phyloP scores from a whole-genome alignment of 768 basidiomycete species.

The Lenzites betulinus region DNA sequence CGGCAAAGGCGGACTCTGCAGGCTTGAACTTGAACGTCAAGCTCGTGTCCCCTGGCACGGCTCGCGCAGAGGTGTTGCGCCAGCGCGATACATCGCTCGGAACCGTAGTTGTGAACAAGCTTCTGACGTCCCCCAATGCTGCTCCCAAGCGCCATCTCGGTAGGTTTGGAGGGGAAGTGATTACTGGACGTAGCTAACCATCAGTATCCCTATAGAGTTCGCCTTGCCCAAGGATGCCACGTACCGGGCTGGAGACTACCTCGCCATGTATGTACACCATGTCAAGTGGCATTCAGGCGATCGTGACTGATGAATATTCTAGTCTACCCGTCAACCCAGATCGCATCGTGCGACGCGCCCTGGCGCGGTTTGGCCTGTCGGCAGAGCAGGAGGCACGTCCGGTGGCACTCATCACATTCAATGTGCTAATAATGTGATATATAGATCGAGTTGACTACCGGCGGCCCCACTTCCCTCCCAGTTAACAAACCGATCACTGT shows the following conservation, averaged over 20 bases:
- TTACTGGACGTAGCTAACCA: neutral
- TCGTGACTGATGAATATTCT: neutral
- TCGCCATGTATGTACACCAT: constrained; percentile 41
- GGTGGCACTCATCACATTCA: neutral
- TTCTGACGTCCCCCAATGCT: constrained; percentile 40
- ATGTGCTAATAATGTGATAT: neutral
- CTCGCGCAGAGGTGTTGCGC: constrained; percentile 38
- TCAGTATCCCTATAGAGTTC: constrained; percentile 36
- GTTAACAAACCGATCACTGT: constrained; percentile 39
- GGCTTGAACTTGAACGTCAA: constrained; percentile 35
- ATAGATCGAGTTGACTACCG: constrained; percentile 39
- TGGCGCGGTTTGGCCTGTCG: constrained; percentile 40
- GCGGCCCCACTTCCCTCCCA: constrained; percentile 43
- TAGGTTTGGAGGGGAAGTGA: constrained; percentile 5
- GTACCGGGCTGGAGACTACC: constrained; percentile 49
- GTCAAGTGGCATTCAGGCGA: neutral
- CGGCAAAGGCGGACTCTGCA: constrained; percentile 10
- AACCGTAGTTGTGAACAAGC: constrained; percentile 40
- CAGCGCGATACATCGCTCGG: constrained; percentile 42
- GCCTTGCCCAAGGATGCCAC: constrained; percentile 40
- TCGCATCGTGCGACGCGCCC: constrained; percentile 40
- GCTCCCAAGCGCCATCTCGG: constrained; percentile 46
- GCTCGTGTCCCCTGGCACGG: constrained; percentile 35
- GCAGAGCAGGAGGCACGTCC: constrained; percentile 40
- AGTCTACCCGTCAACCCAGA: constrained; percentile 45